These are phyloP conservation scores for Schrenkiella parvula DNA, from an alignment of 345 rosid genomes.

Conservation along the genomic window DNA sequence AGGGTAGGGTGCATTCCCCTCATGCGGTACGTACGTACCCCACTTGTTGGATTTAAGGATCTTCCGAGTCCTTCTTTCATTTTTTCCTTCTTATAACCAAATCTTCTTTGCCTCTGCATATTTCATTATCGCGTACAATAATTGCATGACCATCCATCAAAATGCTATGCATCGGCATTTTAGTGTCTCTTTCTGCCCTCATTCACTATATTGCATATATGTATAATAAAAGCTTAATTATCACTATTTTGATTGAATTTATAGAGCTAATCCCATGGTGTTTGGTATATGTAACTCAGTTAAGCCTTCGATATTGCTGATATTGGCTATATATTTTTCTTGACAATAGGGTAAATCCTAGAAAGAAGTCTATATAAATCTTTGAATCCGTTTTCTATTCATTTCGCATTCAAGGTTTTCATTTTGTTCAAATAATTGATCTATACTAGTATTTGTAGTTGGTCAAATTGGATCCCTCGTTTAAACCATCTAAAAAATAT, in stretches of 20 bases:
- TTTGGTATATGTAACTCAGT: not conserved
- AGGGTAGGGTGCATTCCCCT: conserved; percentile 34
- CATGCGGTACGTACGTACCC: conserved; percentile 29
- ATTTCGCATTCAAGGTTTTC: no score
- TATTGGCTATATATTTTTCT: no score
- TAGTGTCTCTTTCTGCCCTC: conserved; percentile 8
- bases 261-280: not conserved
- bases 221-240: not conserved
- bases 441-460: not conserved
- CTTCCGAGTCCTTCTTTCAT: not conserved
- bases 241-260: not conserved
- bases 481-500: not conserved
- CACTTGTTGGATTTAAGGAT: conserved; percentile 39
- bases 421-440: not conserved
- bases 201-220: not conserved
- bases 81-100: not conserved
- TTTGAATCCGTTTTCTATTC: no score
- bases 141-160: not conserved
- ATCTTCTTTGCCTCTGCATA: conserved; percentile 2
- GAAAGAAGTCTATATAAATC: no score
- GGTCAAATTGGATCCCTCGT: not conserved
- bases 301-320: no score
- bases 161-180: conserved; percentile 23
- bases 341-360: no score
- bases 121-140: conserved; percentile 14